These are phyloP conservation scores for Chaetomium fimeti DNA, from an alignment of 495 filamentous ascomycete genomes.

Conservation along the genomic window DNA sequence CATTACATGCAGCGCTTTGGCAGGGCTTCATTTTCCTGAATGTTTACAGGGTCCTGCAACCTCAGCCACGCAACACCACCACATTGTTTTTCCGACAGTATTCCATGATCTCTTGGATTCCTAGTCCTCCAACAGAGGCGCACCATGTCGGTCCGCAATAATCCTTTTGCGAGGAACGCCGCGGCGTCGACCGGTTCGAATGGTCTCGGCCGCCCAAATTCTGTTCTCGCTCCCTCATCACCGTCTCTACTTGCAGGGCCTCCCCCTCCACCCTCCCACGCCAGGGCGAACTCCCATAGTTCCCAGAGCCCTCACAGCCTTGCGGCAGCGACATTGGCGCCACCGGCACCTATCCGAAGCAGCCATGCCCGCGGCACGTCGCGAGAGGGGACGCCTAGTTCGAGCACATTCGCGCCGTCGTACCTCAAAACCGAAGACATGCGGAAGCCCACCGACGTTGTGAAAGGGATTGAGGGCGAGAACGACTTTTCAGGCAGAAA, in stretches of 20 bases:
- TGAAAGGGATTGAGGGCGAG: slow-evolving; percentile 82
- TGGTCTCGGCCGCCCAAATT: slow-evolving; percentile 64
- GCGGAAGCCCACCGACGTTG: slow-evolving; percentile 61
- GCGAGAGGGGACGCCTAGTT: slow-evolving; percentile 49
- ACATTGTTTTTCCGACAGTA: slow-evolving; percentile 18
- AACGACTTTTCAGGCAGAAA: slow-evolving; percentile 99
- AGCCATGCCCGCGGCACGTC: slow-evolving; percentile 62
- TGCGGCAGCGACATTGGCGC: slow-evolving; percentile 30
- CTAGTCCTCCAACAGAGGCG: slow-evolving; percentile 19
- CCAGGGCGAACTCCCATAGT: slow-evolving; percentile 47
- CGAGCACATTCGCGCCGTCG: slow-evolving; percentile 86
- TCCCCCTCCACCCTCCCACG: slow-evolving; percentile 38
- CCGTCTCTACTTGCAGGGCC: slow-evolving; percentile 47
- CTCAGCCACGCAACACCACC: slow-evolving; percentile 17
- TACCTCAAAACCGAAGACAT: slow-evolving; percentile 87
- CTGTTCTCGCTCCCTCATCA: slow-evolving; percentile 59
- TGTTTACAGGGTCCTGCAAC: slow-evolving; percentile 25
- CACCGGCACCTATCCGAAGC: slow-evolving; percentile 33
- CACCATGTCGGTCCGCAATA: slow-evolving; percentile 60
- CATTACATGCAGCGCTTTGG: background rate
- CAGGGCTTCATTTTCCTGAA: slow-evolving; percentile 3
- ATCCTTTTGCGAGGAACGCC: slow-evolving; percentile 65
- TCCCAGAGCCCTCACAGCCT: slow-evolving; percentile 48
- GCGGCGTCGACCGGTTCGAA: slow-evolving; percentile 62
- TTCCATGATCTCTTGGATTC: slow-evolving; percentile 26